Evolutionary conservation across 148 eudicot genomes (phyloP), one percentile per base, ranked within the genome.

Genomic region (Oxyria digyna): DNA sequence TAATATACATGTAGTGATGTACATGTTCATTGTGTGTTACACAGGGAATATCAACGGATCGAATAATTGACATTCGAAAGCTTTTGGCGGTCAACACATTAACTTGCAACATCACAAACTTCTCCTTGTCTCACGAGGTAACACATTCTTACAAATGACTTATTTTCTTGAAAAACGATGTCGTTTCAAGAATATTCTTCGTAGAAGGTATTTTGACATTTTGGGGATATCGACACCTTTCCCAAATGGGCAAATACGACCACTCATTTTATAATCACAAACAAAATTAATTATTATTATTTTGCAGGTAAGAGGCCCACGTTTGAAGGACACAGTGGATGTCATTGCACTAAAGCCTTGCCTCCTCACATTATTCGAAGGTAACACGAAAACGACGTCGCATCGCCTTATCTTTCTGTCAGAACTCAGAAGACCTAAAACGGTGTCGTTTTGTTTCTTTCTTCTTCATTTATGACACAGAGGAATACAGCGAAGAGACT

Each of bases 1-100:
- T 35, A 35, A 8, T 41, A 41, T 41, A 0, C 43, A 4, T 42
- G 12, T 9, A 2, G 12, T 8, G 43, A 41, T 14, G 18, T 18
- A 59, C 12, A 57, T 37, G 37, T 24, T 62, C 37, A 2, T 54
- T 49, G 20, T 62, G 63, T 31, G 42, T 71, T 40, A 20, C n/a
- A 4, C 84, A 95, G 99, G 99, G 99, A 50, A 95, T 95, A 74
- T 95, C 99, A 4, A 95, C 99, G 12, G 97, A 95, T 74, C 85
- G 87, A 57, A 88, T 91, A 13, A 88, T 91, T 29, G 99, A 95
- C 15, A 77, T 95, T 63, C 91, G 91, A 20, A 88, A 88, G 43
- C 84, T 95, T 38, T 70, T 95, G 72, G 84, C 88, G 0, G 91
- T 91, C 55, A 95, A 87, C 62, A 81, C 81, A 0, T n/a, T 68